Percentiles rank a stretch among this genome's conserved stretches.
These are phyloP conservation scores for Phymatotrichopsis omnivora DNA, from an alignment of 2,329 filamentous ascomycete genomes.

Conservation along the genomic window DNA sequence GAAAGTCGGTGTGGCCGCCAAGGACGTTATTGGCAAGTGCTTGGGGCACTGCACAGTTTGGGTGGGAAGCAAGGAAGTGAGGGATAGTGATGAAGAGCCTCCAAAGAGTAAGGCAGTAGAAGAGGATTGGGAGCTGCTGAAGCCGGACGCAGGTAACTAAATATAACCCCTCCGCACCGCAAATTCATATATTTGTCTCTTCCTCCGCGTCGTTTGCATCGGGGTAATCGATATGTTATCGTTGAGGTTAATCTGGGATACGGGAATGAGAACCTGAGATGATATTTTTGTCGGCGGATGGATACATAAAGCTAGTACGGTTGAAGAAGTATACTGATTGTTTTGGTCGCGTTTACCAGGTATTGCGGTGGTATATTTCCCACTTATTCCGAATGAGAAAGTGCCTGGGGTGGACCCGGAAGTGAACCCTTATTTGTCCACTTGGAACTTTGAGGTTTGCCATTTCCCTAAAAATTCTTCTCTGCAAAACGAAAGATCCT, in stretches of 20 bases:
- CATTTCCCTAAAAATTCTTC: neutral
- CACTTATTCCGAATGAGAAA: slow-evolving; percentile 71
- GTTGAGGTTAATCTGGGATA: too few relatives aligned
- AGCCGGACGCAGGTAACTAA: slow-evolving; percentile 50
- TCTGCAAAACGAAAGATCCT: too few relatives aligned
- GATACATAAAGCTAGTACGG: too few relatives aligned
- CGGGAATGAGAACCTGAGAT: too few relatives aligned
- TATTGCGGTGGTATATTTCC: slow-evolving; percentile 82
- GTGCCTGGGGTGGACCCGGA: slow-evolving; percentile 75
- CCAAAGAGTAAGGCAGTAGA: slow-evolving; percentile 47
- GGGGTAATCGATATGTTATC: too few relatives aligned
- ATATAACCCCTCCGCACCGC: too few relatives aligned
- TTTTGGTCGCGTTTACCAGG: too few relatives aligned
- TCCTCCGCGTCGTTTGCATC: too few relatives aligned
- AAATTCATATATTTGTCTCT: too few relatives aligned
- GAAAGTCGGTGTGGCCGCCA: slow-evolving; percentile 23
- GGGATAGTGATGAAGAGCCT: slow-evolving; percentile 46
- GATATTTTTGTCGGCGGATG: too few relatives aligned
- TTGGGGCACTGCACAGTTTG: slow-evolving; percentile 90
- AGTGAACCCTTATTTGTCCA: slow-evolving; percentile 75
- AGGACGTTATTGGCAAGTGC: too few relatives aligned
- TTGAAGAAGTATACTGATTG: too few relatives aligned
- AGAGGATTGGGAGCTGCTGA: slow-evolving; percentile 60
- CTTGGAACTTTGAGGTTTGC: slow-evolving; percentile 72
- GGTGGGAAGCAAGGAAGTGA: slow-evolving; percentile 77